Base-by-base conservation (phyloP, 257 asterid species). In the Fraxinus excelsior region DNA sequence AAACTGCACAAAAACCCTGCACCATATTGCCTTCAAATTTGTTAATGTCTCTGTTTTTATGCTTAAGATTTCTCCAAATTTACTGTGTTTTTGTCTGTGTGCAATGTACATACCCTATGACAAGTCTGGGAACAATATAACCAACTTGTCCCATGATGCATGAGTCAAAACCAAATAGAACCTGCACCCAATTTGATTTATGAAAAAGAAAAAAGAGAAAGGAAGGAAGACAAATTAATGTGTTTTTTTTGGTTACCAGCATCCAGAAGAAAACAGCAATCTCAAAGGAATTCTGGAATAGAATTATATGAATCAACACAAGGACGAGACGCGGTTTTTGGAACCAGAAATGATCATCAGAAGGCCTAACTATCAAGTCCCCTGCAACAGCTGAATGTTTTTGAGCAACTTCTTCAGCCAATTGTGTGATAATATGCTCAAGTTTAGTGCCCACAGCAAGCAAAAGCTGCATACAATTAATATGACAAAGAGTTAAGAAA, bases 61-160 rank as follows among this genome's bases (percentile, higher is more conserved):
- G 11, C 40, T 37, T 0, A 6, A 37, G 49, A 42, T 42, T 8
- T 2, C 18, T 40, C 49, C 1, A 11, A 11, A 6, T 42, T 11
- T 42, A 42, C 49, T 42, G 11, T 40, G 46, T 40, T 40, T 40
- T 40, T 9, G 4, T 12, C 5, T 42, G 40, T 7, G 40, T 1
- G 38, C 38, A 35, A 35, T 35, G 38, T 5, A 37, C 40, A 37
- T 37, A 37, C 91, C 95, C 95, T n/a, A 89, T 79, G 42, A 89
- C 82, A 21, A 91, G 91, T 40, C 97, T 77, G 7, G 92, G 91
- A 70, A 87, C 83, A 79, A 88, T 74, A 65, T 29, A 89, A 26
- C 77, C 80, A 28, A 78, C 83, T 75, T 71, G 64, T 68, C 92
- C 96, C 95, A 91, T 90, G 46, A 91, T 89, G 96, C 96, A 91